Evolutionary conservation across 2,329 filamentous ascomycete species (phyloP).

Genomic region (Periconia sp.): DNA sequence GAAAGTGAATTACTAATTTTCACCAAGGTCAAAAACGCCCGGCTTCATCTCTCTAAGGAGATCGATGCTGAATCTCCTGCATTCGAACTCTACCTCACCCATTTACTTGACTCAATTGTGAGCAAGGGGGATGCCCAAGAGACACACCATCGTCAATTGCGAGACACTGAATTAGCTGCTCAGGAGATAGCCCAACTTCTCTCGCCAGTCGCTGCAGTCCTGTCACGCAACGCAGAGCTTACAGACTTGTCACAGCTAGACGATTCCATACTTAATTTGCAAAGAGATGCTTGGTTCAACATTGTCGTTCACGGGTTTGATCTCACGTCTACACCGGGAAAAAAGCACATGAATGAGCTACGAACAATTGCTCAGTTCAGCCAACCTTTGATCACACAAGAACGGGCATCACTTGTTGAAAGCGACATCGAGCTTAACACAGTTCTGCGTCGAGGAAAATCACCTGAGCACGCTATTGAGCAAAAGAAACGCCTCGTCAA

Average conservation of each 20-base stretch:
- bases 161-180: constrained; percentile 81
- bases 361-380: constrained; percentile 86
- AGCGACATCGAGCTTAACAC: constrained; percentile 98
- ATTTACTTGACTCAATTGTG: constrained; percentile 85
- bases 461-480: constrained; percentile 74
- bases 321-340: constrained; percentile 73
- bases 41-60: constrained; percentile 76
- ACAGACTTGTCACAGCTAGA: constrained; percentile 66
- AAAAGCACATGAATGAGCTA: constrained; percentile 76
- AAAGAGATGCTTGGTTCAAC: constrained; percentile 97
- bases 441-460: constrained; percentile 85
- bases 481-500: constrained; percentile 80
- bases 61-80: constrained; percentile 72
- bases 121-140: constrained; percentile 88
- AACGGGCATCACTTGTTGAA: constrained; percentile 87
- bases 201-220: constrained; percentile 83
- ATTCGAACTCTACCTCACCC: constrained; percentile 82
- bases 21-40: constrained; percentile 73
- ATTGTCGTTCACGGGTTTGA: constrained; percentile 93
- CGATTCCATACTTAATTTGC: constrained; percentile 65
- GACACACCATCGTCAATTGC: constrained; percentile 70
- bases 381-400: constrained; percentile 83
- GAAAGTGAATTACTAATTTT: constrained; percentile 5
- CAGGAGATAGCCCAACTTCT: constrained; percentile 88
- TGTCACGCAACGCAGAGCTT: constrained; percentile 60